These are phyloP conservation scores for Tephrocybe sp. DNA, from an alignment of 768 basidiomycete genomes.

Conservation along the genomic window DNA sequence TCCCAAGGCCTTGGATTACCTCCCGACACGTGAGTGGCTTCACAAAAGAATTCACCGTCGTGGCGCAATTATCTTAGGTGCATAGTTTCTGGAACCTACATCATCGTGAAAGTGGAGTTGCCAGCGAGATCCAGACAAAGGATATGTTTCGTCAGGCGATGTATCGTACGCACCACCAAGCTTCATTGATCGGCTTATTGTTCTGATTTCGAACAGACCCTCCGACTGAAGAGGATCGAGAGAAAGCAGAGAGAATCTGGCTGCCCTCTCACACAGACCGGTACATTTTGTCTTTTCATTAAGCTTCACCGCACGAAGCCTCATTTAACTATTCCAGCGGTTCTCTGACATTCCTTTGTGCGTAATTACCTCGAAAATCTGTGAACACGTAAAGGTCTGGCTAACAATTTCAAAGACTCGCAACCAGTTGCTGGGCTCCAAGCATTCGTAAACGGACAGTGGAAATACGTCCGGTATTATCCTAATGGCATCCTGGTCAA, in stretches of 20 bases:
- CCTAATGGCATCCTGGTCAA: background rate
- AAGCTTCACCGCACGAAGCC: background rate
- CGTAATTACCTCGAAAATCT: background rate
- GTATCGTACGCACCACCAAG: background rate
- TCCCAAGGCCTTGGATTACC: background rate
- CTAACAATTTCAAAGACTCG: background rate
- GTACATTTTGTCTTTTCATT: background rate
- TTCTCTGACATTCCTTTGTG: background rate
- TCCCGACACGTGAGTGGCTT: background rate
- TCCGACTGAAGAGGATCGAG: background rate
- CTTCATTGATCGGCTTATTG: background rate
- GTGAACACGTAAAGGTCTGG: background rate
- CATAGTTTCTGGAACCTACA: background rate
- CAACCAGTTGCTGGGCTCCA: slow-evolving; percentile 1
- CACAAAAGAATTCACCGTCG: background rate
- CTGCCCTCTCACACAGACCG: background rate
- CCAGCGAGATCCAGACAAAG: background rate
- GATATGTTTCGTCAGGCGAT: background rate
- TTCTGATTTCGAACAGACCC: background rate
- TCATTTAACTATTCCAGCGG: too few species aligned
- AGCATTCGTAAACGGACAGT: background rate
- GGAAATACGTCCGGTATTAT: slow-evolving; percentile 3
- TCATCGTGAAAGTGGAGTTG: too few species aligned
- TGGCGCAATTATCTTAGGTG: background rate
- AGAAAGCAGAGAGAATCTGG: background rate